Evolutionary conservation across 176 grass and related monocot genomes (phyloP), one percentile per base, ranked within the genome.

Genomic region (Secale cereale): DNA sequence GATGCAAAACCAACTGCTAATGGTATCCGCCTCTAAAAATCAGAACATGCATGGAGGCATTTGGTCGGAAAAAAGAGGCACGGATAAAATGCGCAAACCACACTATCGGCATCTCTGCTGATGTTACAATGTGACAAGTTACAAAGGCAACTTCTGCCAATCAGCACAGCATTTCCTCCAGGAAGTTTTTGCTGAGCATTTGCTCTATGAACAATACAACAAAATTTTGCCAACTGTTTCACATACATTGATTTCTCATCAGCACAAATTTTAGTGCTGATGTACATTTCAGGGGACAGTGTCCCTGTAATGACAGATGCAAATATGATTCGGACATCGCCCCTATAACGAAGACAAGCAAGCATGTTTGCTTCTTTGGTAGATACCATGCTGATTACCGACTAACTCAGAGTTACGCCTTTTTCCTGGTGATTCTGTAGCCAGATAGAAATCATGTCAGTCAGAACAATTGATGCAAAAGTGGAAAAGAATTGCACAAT

Each of bases 391-490:
- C 3, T 75, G 75, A 62, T 52, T 26, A 27, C 59, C 50, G 14
- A 31, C 70, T 65, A 17, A 64, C 28, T 62, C 46, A 74, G 17
- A 76, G n/a, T 78, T 85, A 99, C 62, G 97, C 97, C 65, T 92
- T 92, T 88, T 99, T 99, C 66, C 90, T 95, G 33, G 93, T 96
- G 84, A 99, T 99, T 87, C 93, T 99, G 93, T 80, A 29, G 78
- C 25, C 19, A 81, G 57, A 74, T 17, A 76, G 84, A 88, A 23
- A 43, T 59, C 17, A 30, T 69, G 61, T 82, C 22, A 79, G 61
- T 82, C 22, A 84, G 87, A 91, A 39, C 1, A 64, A 52, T 29
- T 39, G 59, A 59, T 79, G 39, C 50, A 37, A 82, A 74, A 45
- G n/a, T 59, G 43, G 17, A 72, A 78, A 61, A 35, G 27, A 82